Evolutionary conservation across 164 flowering plant species (phyloP).

Genomic region (Aristolochia fimbriata): DNA sequence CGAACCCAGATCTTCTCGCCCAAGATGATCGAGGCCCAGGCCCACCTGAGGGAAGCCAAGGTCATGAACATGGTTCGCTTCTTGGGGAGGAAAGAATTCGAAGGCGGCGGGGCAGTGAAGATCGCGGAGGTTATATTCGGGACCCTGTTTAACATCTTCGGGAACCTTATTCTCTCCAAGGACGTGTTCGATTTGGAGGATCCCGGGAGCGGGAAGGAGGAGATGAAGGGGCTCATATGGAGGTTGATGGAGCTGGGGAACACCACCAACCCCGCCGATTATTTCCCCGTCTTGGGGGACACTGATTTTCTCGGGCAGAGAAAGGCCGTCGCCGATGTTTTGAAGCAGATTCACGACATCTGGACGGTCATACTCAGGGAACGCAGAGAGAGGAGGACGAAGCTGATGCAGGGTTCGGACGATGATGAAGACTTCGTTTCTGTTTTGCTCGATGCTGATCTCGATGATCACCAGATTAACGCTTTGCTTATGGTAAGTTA

Average conservation of each 20-base stretch:
- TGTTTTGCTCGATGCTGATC: constrained; percentile 11
- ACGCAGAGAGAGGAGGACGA: constrained; percentile 1
- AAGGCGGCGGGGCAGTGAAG: constrained; percentile 14
- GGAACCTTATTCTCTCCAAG: constrained; percentile 13
- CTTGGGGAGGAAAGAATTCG: constrained; percentile 4
- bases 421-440: constrained; percentile 15
- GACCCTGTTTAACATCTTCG: constrained; percentile 15
- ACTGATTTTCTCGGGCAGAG: constrained; percentile 16
- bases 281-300: constrained; percentile 13
- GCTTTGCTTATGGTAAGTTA: constrained; percentile 15
- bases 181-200: constrained; percentile 17
- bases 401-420: too few relatives aligned
- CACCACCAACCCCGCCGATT: constrained; percentile 16
- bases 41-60: constrained; percentile 19
- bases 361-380: constrained; percentile 13
- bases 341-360: constrained; percentile 7
- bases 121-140: constrained; percentile 17
- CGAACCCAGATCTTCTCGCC: constrained; percentile 26
- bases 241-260: constrained; percentile 15
- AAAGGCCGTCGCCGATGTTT: neutral
- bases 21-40: constrained; percentile 23
- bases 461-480: constrained; percentile 21
- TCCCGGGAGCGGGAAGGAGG: constrained; percentile 7
- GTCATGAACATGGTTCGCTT: constrained; percentile 14
- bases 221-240: constrained; percentile 20